Percentiles rank a stretch among this genome's conserved stretches.
Conservation (phyloP, 2,329 filamentous ascomycete species). For the Talaromyces sp. region DNA sequence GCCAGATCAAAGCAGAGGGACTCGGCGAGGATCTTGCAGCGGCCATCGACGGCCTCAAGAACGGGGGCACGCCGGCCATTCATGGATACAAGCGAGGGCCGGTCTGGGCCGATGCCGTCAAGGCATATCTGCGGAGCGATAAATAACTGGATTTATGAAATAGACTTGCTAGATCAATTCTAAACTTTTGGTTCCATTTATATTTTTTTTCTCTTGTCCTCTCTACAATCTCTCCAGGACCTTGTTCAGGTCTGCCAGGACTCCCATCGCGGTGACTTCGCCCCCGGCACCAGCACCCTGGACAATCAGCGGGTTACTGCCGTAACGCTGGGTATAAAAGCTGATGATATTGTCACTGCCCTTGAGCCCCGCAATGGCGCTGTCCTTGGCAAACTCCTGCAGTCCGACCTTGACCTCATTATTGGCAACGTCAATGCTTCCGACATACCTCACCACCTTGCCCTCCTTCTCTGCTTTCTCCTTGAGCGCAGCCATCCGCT, state of each 20-base stretch:
- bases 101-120: constrained; percentile 54
- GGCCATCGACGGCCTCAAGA: constrained; percentile 56
- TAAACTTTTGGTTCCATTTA: neutral
- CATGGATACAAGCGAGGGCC: constrained; percentile 54
- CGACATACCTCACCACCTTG: constrained; percentile 91
- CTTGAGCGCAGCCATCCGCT: constrained; percentile 85
- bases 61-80: constrained; percentile 55
- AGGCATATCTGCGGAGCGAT: constrained; percentile 42
- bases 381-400: constrained; percentile 79
- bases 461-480: constrained; percentile 76
- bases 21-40: constrained; percentile 47
- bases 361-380: constrained; percentile 90
- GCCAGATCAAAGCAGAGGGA: constrained; percentile 53
- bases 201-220: neutral
- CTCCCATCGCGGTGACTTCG: constrained; percentile 96
- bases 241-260: constrained; percentile 89
- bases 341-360: constrained; percentile 98
- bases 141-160: neutral
- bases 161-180: constrained; percentile 28
- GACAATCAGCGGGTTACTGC: constrained; percentile 82
- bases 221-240: constrained; percentile 63
- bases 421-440: constrained; percentile 79
- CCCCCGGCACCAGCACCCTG: constrained; percentile 92
- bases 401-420: constrained; percentile 86
- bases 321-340: constrained; percentile 96